Conservation (phyloP, 192 early-diverging fungal species). For the Coemansia sp. region DNA sequence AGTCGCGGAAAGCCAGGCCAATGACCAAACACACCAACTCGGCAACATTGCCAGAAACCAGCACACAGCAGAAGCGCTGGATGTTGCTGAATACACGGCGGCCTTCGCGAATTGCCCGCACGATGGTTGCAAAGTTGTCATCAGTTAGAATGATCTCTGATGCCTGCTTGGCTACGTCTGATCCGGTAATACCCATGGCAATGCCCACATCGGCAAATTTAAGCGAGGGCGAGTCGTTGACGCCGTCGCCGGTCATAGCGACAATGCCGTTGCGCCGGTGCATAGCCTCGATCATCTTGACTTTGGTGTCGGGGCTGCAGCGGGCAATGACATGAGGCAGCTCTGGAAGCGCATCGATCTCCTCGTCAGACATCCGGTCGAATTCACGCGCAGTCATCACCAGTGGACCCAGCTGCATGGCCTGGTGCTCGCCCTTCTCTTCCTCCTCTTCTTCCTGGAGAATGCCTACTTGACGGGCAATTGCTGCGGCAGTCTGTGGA, state of each 20-base stretch:
- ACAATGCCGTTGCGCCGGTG: constrained; percentile 71
- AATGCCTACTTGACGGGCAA: constrained; percentile 85
- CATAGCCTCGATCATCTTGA: constrained; percentile 93
- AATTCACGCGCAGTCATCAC: constrained; percentile 87
- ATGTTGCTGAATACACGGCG: constrained; percentile 80
- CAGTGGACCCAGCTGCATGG: constrained; percentile 32
- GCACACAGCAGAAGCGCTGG: constrained; percentile 65
- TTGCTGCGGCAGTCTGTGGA: constrained; percentile 84
- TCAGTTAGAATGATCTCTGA: constrained; percentile 85
- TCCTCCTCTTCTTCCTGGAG: constrained; percentile 47
- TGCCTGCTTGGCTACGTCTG: constrained; percentile 75
- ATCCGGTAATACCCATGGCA: constrained; percentile 66
- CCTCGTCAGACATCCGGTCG: constrained; percentile 78
- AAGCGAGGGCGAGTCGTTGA: constrained; percentile 76
- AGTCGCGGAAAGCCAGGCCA: constrained; percentile 72
- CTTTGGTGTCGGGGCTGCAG: constrained; percentile 92
- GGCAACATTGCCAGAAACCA: constrained; percentile 74
- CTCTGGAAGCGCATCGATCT: constrained; percentile 72
- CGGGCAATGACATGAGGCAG: constrained; percentile 91
- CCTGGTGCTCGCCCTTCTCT: constrained; percentile 22
- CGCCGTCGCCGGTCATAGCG: constrained; percentile 92
- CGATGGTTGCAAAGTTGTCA: constrained; percentile 82
- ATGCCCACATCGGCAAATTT: constrained; percentile 79
- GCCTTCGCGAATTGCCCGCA: constrained; percentile 73
- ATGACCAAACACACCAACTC: constrained; percentile 71